Base-by-base conservation (phyloP, 257 asterid genomes). In the Eucommia ulmoides region DNA sequence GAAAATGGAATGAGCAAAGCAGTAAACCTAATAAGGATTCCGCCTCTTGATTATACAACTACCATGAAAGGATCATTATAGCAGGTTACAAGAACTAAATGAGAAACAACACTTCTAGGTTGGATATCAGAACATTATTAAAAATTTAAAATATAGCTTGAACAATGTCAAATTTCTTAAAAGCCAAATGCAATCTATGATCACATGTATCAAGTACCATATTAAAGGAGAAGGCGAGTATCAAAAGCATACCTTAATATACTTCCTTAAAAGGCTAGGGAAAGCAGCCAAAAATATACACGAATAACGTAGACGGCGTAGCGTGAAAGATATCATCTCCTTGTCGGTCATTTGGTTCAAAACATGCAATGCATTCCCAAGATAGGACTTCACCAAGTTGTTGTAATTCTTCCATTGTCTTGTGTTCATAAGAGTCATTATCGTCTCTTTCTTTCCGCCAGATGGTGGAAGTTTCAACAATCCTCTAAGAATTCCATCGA, bases 261-360 rank as follows among this genome's bases (percentile, higher is more conserved):
- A 86, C 77, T 81, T 91, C 88, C 96, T 83, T 35, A 75, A 64
- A 49, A 86, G 82, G 58, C 78, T 86, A 12, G 95, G 95, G 69
- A 83, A 91, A 63, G 89, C 93, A 53, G 87, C 92, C 65, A 91
- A 69, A 63, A 91, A 73, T 29, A 86, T 52, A 19, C 82, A 64
- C 1, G 98, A 91, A 65, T 64, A 61, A 53, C 80, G 75, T 38
- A 91, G 65, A 45, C 92, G 81, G 55, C 78, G 62, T 52, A 86
- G 67, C 63, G 83, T 77, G 72, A 81, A 83, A 6, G 93, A 81
- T 61, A 86, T 81, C 96, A 91, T 91, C 62, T 78, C 81, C 33
- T 73, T 74, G 63, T 91, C 96, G 0, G 94, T 91, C 99, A 86
- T 81, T 70, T 91, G 99, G 73, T 83, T 91, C 63, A 86, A 62